phyloP scores from a whole-genome alignment of 768 basidiomycete species.

The Agaricus sinodeliciosus region DNA sequence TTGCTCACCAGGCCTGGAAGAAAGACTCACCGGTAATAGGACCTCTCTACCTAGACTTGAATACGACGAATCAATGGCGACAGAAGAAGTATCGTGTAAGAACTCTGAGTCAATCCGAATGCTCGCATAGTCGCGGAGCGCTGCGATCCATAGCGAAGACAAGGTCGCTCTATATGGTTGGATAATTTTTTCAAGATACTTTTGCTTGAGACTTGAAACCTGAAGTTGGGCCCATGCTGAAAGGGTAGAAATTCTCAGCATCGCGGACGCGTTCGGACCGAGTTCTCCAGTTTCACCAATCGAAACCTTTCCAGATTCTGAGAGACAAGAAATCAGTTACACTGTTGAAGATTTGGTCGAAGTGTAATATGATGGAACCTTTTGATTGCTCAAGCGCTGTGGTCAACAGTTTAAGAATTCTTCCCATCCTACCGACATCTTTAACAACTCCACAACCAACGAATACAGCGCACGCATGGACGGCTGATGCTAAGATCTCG shows the following conservation, averaged over 20 bases:
- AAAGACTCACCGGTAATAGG: constrained; percentile 69
- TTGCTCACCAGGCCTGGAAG: background rate
- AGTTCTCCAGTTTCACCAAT: constrained; percentile 83
- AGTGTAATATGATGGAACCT: constrained; percentile 37
- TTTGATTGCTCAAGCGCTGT: constrained; percentile 86
- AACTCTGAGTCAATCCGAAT: constrained; percentile 87
- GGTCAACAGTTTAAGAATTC: constrained; percentile 85
- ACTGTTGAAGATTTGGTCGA: background rate
- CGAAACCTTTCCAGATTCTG: constrained; percentile 78
- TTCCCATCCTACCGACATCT: constrained; percentile 86
- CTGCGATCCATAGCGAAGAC: constrained; percentile 81
- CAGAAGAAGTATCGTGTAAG: constrained; percentile 66
- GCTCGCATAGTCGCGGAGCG: constrained; percentile 87
- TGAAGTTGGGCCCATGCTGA: constrained; percentile 95
- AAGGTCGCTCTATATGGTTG: constrained; percentile 72
- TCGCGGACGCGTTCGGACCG: constrained; percentile 91
- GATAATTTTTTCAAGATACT: constrained; percentile 75
- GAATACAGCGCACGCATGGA: constrained; percentile 91
- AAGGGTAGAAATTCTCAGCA: constrained; percentile 87
- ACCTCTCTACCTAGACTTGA: constrained; percentile 89
- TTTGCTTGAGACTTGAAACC: constrained; percentile 65
- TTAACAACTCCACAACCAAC: constrained; percentile 94
- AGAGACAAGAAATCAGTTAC: background rate
- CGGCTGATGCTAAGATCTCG: constrained; percentile 87
- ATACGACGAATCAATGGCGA: constrained; percentile 75